Evolutionary conservation across 768 basidiomycete species (phyloP).

Genomic region (Udeniomyces megalosporus): DNA sequence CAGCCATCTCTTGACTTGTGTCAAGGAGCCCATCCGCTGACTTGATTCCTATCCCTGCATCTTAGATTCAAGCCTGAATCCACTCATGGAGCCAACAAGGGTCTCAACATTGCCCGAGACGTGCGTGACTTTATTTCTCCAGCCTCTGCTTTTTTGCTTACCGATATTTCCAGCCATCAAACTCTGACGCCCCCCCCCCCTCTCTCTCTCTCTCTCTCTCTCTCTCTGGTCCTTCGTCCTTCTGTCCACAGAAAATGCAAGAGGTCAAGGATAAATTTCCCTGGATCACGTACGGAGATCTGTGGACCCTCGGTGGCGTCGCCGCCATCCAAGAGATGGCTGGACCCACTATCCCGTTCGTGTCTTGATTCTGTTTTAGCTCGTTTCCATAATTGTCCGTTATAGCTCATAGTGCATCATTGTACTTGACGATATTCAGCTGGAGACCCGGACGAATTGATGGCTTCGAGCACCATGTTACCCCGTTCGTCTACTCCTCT

Average conservation of each 20-base stretch:
- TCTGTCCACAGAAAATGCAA: neutral
- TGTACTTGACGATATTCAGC: too few relatives aligned
- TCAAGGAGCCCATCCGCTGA: too few relatives aligned
- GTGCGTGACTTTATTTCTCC: neutral
- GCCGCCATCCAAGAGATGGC: constrained; percentile 77
- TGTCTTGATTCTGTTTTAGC: neutral
- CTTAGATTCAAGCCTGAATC: constrained; percentile 46
- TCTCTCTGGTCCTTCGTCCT: neutral
- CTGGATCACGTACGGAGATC: constrained; percentile 77
- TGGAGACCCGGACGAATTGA: constrained; percentile 80
- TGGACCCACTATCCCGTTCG: constrained; percentile 40
- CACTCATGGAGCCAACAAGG: constrained; percentile 51
- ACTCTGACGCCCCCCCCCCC: neutral
- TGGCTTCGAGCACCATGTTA: constrained; percentile 46
- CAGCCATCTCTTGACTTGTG: too few relatives aligned
- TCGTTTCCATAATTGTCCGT: constrained; percentile 27
- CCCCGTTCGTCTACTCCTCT: constrained; percentile 20
- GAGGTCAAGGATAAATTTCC: neutral
- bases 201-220: neutral
- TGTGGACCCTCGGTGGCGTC: constrained; percentile 93
- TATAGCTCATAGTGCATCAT: too few relatives aligned
- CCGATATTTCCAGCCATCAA: neutral
- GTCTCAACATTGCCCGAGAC: constrained; percentile 60
- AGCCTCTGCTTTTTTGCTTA: neutral
- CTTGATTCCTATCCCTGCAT: too few relatives aligned